Percentiles rank a stretch among this genome's conserved stretches.
Evolutionary conservation across 2,329 filamentous ascomycete species (phyloP).

Genomic region (Fusarium circinatum): DNA sequence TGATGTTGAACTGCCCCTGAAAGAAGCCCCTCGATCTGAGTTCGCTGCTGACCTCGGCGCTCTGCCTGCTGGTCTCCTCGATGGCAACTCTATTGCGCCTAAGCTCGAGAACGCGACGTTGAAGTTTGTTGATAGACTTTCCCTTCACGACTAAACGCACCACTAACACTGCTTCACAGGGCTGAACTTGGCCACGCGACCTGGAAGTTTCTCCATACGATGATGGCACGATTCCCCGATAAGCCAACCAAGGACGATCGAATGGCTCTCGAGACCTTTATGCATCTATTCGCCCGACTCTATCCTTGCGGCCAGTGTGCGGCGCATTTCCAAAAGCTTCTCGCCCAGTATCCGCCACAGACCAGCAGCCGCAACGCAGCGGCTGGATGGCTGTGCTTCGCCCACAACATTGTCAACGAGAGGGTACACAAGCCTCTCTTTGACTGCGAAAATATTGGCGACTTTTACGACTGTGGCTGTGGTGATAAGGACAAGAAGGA

Average conservation of each 20-base stretch:
- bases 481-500: slow-evolving; percentile 68
- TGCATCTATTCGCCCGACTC: slow-evolving; percentile 73
- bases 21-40: slow-evolving; percentile 41
- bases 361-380: slow-evolving; percentile 71
- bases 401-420: slow-evolving; percentile 75
- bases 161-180: slow-evolving; percentile 48
- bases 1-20: slow-evolving; percentile 39
- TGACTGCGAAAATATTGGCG: slow-evolving; percentile 74
- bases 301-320: slow-evolving; percentile 79
- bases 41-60: slow-evolving; percentile 54
- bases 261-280: slow-evolving; percentile 70
- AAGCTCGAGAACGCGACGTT: slow-evolving; percentile 85
- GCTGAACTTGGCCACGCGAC: slow-evolving; percentile 74
- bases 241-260: slow-evolving; percentile 71
- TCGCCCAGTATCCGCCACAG: slow-evolving; percentile 72
- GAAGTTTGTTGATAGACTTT: slow-evolving; percentile 64
- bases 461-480: slow-evolving; percentile 78
- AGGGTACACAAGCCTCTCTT: slow-evolving; percentile 70
- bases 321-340: slow-evolving; percentile 70
- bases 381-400: slow-evolving; percentile 74
- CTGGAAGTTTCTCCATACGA: slow-evolving; percentile 77
- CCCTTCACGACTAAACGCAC: background rate
- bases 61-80: slow-evolving; percentile 62
- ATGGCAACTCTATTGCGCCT: slow-evolving; percentile 78
- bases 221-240: slow-evolving; percentile 76